These are phyloP conservation scores for Chytriomyces confervae DNA, from an alignment of 192 early-diverging fungal species.

Conservation along the genomic window DNA sequence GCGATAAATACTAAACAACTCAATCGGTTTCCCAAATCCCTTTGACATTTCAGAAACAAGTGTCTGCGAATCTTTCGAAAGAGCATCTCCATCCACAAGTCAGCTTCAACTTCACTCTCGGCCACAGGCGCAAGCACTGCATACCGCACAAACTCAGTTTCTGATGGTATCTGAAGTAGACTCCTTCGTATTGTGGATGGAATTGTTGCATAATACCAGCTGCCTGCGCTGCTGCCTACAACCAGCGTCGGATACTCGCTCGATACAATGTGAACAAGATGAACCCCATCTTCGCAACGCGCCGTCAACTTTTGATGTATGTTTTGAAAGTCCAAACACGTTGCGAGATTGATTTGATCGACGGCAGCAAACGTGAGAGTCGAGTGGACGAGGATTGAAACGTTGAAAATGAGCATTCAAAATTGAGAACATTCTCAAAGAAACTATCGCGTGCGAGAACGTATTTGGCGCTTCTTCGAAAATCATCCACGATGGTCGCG, in stretches of 20 bases:
- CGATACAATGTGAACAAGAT: constrained; percentile 27
- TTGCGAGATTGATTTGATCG: background rate
- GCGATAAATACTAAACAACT: constrained; percentile 37
- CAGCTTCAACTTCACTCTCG: constrained; percentile 41
- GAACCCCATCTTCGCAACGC: constrained; percentile 21
- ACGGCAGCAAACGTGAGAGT: background rate
- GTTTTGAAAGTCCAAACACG: constrained; percentile 37
- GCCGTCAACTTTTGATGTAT: constrained; percentile 20
- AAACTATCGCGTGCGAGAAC: constrained; percentile 29
- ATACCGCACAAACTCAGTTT: constrained; percentile 37
- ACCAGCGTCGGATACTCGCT: constrained; percentile 38
- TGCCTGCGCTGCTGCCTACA: background rate
- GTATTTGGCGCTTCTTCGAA: constrained; percentile 29
- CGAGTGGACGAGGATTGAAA: background rate
- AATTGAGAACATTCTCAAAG: constrained; percentile 31
- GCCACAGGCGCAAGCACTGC: constrained; percentile 33
- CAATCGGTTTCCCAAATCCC: constrained; percentile 32
- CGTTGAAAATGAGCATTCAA: constrained; percentile 18
- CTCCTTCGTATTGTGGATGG: background rate
- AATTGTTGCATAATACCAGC: constrained; percentile 6
- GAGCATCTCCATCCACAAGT: constrained; percentile 11
- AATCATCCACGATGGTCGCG: no score
- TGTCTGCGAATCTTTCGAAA: constrained; percentile 25
- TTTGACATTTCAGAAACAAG: background rate
- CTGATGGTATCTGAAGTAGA: background rate